Conservation (phyloP, 2,329 filamentous ascomycete genomes). For the Penicillium sp. region DNA sequence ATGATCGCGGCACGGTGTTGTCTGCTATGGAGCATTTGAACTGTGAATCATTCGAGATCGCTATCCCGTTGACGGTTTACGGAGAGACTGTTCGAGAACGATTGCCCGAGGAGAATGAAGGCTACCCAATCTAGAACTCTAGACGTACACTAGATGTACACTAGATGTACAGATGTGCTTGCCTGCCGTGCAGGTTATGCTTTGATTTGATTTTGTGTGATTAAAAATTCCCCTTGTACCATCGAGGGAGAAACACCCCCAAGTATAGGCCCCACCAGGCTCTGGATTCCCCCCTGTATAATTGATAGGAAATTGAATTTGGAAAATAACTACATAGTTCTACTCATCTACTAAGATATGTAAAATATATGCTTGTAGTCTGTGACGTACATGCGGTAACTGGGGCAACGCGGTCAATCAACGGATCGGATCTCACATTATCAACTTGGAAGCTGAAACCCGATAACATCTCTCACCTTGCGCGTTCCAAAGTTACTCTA, state of each 20-base stretch:
- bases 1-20: constrained; percentile 74
- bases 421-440: constrained; percentile 7
- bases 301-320: constrained; percentile 1
- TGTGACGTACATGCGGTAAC: constrained; percentile 9
- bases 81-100: constrained; percentile 52
- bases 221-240: constrained; percentile 16
- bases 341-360: background rate
- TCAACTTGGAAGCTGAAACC: constrained; percentile 11
- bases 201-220: constrained; percentile 10
- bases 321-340: background rate
- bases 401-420: constrained; percentile 14
- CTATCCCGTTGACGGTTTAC: constrained; percentile 80
- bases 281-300: background rate
- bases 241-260: background rate
- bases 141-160: background rate
- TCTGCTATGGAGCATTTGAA: constrained; percentile 74
- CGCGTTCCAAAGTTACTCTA: background rate
- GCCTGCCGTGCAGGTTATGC: constrained; percentile 7
- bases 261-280: background rate
- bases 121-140: constrained; percentile 37
- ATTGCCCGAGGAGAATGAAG: constrained; percentile 40
- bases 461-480: constrained; percentile 10
- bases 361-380: background rate
- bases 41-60: constrained; percentile 88
- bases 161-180: background rate